Percentiles rank a stretch among this genome's conserved stretches.
Conservation (phyloP, 768 basidiomycete species). For the Chalciporus sphaerocephalus region DNA sequence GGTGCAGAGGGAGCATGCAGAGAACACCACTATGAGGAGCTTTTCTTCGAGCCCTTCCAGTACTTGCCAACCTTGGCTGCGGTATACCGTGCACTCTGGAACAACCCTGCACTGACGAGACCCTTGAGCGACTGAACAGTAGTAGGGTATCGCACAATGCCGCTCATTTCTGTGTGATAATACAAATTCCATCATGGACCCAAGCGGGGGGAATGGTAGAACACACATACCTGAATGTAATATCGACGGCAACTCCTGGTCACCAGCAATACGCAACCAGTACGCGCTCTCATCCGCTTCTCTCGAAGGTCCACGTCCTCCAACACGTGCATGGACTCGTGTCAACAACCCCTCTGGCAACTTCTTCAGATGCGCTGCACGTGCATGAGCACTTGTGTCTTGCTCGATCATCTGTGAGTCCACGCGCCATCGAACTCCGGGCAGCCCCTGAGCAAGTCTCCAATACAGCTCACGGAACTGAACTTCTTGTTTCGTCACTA, state of each 20-base stretch:
- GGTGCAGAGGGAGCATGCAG: neutral
- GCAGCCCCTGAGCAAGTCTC: slow-evolving; percentile 69
- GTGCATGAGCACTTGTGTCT: slow-evolving; percentile 63
- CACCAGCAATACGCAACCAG: slow-evolving; percentile 68
- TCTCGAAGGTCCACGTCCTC: slow-evolving; percentile 32
- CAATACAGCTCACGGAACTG: slow-evolving; percentile 90
- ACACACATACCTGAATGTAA: slow-evolving; percentile 48
- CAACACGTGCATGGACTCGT: slow-evolving; percentile 42
- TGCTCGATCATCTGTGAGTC: slow-evolving; percentile 58
- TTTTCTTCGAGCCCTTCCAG: slow-evolving; percentile 45
- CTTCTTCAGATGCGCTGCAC: slow-evolving; percentile 72
- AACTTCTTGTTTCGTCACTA: slow-evolving; percentile 73
- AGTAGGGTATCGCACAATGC: slow-evolving; percentile 80
- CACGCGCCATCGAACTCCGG: slow-evolving; percentile 71
- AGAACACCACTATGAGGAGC: neutral
- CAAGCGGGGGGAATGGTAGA: neutral
- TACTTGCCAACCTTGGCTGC: slow-evolving; percentile 81
- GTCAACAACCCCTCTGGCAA: slow-evolving; percentile 65
- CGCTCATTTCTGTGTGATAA: slow-evolving; percentile 54
- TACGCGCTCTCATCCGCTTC: slow-evolving; percentile 71
- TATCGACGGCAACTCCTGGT: slow-evolving; percentile 49
- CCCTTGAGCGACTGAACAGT: slow-evolving; percentile 84
- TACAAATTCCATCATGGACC: neutral
- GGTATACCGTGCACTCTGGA: slow-evolving; percentile 74
- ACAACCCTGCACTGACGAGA: slow-evolving; percentile 72